A percentile compares a stretch with the other conserved stretches of the same genome.
Evolutionary conservation across 176 grass and related monocot genomes (phyloP).

Genomic region (Musa acuminata): DNA sequence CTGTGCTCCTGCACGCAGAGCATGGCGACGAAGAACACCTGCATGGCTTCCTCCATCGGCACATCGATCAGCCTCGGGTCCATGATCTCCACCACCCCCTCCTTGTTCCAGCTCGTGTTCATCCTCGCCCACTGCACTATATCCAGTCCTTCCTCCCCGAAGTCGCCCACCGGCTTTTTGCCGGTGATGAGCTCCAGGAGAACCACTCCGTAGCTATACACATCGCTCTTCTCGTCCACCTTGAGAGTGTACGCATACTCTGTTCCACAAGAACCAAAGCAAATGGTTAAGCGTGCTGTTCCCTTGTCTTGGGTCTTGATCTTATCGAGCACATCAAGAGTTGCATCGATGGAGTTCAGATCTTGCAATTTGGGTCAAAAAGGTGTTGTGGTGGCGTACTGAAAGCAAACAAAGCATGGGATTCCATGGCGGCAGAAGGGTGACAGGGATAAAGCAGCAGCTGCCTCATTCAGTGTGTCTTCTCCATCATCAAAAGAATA

Average conservation of each 20-base stretch:
- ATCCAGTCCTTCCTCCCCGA: constrained; percentile 65
- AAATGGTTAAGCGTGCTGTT: background rate
- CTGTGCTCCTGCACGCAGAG: constrained; percentile 70
- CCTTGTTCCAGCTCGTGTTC: constrained; percentile 50
- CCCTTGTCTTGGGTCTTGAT: no score
- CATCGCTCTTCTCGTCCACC: constrained; percentile 91
- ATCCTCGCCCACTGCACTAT: constrained; percentile 75
- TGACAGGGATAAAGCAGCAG: background rate
- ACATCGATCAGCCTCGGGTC: constrained; percentile 41
- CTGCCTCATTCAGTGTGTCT: background rate
- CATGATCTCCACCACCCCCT: constrained; percentile 40
- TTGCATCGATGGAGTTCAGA: no score
- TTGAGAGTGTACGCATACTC: constrained; percentile 91
- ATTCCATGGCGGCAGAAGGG: background rate
- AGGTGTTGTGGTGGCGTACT: background rate
- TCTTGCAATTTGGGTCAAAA: background rate
- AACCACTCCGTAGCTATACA: constrained; percentile 80
- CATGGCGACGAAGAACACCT: constrained; percentile 81
- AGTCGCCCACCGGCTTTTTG: constrained; percentile 52
- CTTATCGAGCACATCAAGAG: no score
- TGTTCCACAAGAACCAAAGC: constrained; percentile 2
- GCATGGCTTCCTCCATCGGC: constrained; percentile 38
- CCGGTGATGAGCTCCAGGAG: constrained; percentile 57
- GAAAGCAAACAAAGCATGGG: background rate
- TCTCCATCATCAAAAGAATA: background rate